Evolutionary conservation across 805 yeast species (phyloP), one percentile per base, ranked within the genome.

Genomic region (Candida quercuum): DNA sequence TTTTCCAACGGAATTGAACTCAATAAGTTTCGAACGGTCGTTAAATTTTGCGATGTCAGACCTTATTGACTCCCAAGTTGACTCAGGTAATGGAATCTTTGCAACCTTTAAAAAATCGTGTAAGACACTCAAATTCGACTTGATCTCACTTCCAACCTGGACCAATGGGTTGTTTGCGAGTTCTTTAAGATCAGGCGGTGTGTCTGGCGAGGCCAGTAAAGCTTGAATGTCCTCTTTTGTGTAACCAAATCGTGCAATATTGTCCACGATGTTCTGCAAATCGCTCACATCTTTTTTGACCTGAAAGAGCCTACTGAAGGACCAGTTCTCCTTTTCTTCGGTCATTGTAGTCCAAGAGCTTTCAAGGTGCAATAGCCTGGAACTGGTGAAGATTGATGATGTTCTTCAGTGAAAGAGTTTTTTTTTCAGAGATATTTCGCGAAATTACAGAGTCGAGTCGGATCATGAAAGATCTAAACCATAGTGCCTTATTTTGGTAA

Each of bases 231-330:
- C 27, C 6, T 20, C 30, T 19, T 24, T 19, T 2, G 37, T 19
- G 14, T 17, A 33, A 11, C 31, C 40, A 18, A 28, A 25, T 9
- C 19, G 16, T 10, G 28, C 6, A 6, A 37, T 37, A 23, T 37
- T 33, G 7, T 37, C 40, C 13, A 37, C 15, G 3, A 37, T n/a
- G 24, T 37, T 34, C 14, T 37, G 37, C 2, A 37, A 16, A 25
- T 33, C 36, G n/a, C 26, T 33, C 5, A 33, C 40, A 14, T 33
- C 37, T 11, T 33, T 37, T 19, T 37, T 37, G 12, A 37, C 21
- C 12, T 33, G 31, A 12, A 27, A 27, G 3, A 33, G 16, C 6
- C 36, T 12, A 9, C 31, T 22, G 11, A 17, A 28, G 8, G 20
- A 10, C 31, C 31, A 28, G 14, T 18, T 22, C 12, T 7, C 9